Conservation (phyloP, 768 basidiomycete species). For the Lactarius evosmus region DNA sequence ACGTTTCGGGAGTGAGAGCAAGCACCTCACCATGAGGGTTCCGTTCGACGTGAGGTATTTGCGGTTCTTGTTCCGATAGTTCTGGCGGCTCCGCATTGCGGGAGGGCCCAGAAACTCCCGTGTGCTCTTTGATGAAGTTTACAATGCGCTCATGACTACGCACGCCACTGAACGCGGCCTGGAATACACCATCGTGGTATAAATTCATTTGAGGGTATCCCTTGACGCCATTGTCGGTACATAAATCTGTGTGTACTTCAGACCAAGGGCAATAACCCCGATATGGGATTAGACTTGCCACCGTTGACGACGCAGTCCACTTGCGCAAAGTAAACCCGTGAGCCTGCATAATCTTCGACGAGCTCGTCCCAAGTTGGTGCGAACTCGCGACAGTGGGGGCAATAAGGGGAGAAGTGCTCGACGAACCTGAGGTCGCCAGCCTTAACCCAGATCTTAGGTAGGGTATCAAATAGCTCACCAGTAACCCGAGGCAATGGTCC, state of each 20-base stretch:
- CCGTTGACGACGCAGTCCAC: constrained; percentile 77
- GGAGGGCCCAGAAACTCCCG: constrained; percentile 31
- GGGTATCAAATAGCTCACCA: constrained; percentile 45
- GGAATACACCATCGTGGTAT: constrained; percentile 61
- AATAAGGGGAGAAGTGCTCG: constrained; percentile 87
- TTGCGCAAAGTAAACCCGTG: constrained; percentile 65
- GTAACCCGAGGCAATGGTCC: constrained; percentile 51
- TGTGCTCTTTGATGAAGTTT: constrained; percentile 51
- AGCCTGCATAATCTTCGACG: constrained; percentile 48
- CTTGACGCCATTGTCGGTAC: constrained; percentile 59
- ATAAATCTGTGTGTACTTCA: constrained; percentile 59
- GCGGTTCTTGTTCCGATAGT: constrained; percentile 33
- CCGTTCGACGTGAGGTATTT: constrained; percentile 29
- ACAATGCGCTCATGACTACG: constrained; percentile 55
- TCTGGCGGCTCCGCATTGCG: constrained; percentile 32
- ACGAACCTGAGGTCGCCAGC: constrained; percentile 50
- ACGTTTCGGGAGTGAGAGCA: constrained; percentile 46
- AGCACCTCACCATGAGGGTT: constrained; percentile 44
- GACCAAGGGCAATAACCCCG: neutral
- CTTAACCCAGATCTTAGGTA: neutral
- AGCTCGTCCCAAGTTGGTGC: constrained; percentile 80
- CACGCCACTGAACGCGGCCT: constrained; percentile 53
- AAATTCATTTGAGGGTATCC: constrained; percentile 78
- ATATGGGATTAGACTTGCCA: constrained; percentile 46
- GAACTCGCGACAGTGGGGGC: constrained; percentile 74